These are phyloP conservation scores for Clathrus columnatus DNA, from an alignment of 768 basidiomycete species.

Conservation along the genomic window DNA sequence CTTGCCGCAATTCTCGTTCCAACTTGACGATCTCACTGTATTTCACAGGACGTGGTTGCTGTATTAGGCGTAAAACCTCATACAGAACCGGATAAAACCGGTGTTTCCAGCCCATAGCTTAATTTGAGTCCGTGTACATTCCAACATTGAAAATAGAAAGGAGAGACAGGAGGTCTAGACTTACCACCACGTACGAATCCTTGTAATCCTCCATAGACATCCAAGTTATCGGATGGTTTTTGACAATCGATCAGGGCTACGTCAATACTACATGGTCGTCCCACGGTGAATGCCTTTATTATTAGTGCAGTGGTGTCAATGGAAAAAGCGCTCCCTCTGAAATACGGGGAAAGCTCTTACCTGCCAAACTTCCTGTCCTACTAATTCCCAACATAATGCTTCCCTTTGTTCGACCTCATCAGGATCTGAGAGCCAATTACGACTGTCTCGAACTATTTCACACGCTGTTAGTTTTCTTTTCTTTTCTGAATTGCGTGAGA, in stretches of 20 bases:
- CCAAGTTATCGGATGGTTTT: neutral
- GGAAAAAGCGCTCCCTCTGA: too few relatives aligned
- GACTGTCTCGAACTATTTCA: slow-evolving; percentile 2
- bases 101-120: slow-evolving; percentile 1
- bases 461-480: neutral
- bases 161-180: neutral
- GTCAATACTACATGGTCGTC: slow-evolving; percentile 5
- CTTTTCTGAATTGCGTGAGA: neutral
- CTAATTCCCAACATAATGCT: slow-evolving; percentile 2
- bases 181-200: slow-evolving; percentile 2
- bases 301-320: neutral
- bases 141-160: neutral
- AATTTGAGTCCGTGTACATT: neutral
- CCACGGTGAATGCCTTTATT: neutral
- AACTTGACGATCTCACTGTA: slow-evolving; percentile 1
- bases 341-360: neutral
- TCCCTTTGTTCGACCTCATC: slow-evolving; percentile 4
- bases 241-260: neutral
- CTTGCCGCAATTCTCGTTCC: neutral
- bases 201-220: neutral
- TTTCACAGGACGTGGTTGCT: neutral
- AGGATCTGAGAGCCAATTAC: slow-evolving; percentile 6
- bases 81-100: neutral
- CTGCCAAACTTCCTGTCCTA: slow-evolving; percentile 3
- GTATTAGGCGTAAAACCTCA: neutral